Evolutionary conservation across 805 yeast species (phyloP).

Genomic region (Saccharomycopsis sp.): DNA sequence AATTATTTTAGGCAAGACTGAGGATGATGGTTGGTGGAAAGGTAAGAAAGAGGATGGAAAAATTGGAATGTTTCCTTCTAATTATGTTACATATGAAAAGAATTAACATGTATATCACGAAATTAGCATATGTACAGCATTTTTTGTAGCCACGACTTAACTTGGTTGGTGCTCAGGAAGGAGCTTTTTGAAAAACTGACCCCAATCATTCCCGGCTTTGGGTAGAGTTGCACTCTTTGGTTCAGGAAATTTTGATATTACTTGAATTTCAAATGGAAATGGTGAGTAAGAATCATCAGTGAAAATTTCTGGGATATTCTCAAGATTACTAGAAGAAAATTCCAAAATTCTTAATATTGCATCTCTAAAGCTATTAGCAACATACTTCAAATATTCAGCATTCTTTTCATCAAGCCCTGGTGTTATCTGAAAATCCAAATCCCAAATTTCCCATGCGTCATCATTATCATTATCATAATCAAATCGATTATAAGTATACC

Average conservation of each 20-base stretch:
- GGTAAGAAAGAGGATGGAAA: conserved; percentile 35
- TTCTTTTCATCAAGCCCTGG: neutral
- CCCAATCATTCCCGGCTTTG: neutral
- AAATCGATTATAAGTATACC: neutral
- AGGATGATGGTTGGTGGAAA: conserved; percentile 44
- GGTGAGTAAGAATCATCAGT: neutral
- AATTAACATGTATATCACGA: no score
- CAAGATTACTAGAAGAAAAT: neutral
- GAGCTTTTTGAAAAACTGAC: neutral
- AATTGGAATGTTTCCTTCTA: conserved; percentile 40
- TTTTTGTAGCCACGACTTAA: no score
- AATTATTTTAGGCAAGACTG: conserved; percentile 28
- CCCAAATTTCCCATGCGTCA: conserved; percentile 6
- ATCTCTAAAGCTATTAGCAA: neutral
- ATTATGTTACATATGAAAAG: conserved; percentile 34
- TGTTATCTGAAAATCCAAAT: neutral
- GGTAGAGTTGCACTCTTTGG: neutral
- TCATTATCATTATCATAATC: neutral
- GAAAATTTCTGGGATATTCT: neutral
- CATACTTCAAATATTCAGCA: neutral
- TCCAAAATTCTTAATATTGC: neutral
- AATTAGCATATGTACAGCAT: no score
- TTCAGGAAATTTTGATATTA: neutral
- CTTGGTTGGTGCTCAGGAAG: no score
- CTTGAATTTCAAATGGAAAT: conserved; percentile 5